Base-by-base conservation (phyloP, 2,329 filamentous ascomycete species). In the Myotisia sp. region DNA sequence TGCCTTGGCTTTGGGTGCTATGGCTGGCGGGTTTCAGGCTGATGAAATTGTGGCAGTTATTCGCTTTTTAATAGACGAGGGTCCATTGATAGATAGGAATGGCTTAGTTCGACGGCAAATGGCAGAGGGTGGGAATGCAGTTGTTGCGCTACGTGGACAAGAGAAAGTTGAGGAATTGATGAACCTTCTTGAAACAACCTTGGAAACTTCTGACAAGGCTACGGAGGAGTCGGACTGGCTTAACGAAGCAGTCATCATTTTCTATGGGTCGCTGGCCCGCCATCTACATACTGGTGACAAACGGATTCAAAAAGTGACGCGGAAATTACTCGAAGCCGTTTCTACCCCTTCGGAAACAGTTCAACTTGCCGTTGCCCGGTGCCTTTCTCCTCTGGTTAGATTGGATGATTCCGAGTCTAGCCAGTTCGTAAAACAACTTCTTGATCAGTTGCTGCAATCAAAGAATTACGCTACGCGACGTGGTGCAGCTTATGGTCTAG, bases 271-370 rank as follows among this genome's bases (percentile, higher is more conserved):
- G 33, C 64, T 98, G 23, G 90, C 86, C 27, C 76, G 82, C 33
- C 90, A 98, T 63, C 63, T 98, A 39, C 74, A 80, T 45, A 60
- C 75, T 5, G 84, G 85, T n/a, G 90, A 98, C 54, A 62, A 74
- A 44, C 86, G 92, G 48, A 74, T 95, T 31, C 84, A 86, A 1
- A 76, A 79, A 37, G 90, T 98, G 29, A 77, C 98, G 33, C 78
- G 87, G 46, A 75, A 85, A 42, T 67, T 98, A 14, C 68, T 98
- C 37, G 74, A 76, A 14, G 94, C 92, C 5, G 65, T 98, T 28
- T 90, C 79, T 54, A 95, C 87, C 8, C 90, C 90, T 18, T 95
- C 90, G 0, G 90, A 98, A 57, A 86, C 83, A 10, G 90, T 98
- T 1, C 90, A 98, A 56, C 94, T 90, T 53, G 90, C 90, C 29